Percentiles rank a stretch among this genome's conserved stretches.
Evolutionary conservation across 225 moss, liverwort and hornwort species (phyloP).

Genomic region (Marchantia polymorpha): DNA sequence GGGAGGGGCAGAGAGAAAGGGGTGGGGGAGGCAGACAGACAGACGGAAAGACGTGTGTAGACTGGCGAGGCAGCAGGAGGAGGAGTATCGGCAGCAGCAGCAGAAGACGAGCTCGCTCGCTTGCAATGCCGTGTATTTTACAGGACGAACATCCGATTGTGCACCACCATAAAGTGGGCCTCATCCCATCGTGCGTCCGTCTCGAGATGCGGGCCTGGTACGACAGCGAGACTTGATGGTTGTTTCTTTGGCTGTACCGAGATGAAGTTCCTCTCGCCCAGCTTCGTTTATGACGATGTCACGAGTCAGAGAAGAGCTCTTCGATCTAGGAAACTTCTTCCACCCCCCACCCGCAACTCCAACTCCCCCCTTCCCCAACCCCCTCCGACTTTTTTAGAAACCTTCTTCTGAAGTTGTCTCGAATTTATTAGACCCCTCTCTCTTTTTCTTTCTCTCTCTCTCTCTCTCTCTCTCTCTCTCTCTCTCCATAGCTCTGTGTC

Average conservation of each 20-base stretch:
- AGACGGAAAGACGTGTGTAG: too few relatives aligned
- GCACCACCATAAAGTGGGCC: background rate
- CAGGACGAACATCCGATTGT: background rate
- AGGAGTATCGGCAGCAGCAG: too few relatives aligned
- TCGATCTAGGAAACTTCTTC: background rate
- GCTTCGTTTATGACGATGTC: slow-evolving; percentile 1
- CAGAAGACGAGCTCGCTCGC: background rate
- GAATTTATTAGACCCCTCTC: background rate
- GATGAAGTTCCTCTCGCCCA: background rate
- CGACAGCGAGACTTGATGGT: background rate
- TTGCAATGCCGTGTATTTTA: background rate
- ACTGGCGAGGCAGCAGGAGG: background rate
- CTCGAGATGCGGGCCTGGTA: background rate
- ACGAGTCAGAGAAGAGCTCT: slow-evolving; percentile 6
- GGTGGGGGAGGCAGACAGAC: background rate
- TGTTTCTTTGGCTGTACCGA: background rate
- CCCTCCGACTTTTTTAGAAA: background rate
- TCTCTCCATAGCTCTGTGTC: background rate
- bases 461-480: background rate
- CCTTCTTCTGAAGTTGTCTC: background rate
- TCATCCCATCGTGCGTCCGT: background rate
- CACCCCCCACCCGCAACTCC: background rate
- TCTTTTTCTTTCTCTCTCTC: background rate
- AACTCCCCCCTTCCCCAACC: background rate
- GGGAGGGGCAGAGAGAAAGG: too few relatives aligned